A percentile compares a stretch with the other conserved stretches of the same genome.
Evolutionary conservation across 1,139 yeast genomes (phyloP).

Genomic region (Diutina pseudorugosa): DNA sequence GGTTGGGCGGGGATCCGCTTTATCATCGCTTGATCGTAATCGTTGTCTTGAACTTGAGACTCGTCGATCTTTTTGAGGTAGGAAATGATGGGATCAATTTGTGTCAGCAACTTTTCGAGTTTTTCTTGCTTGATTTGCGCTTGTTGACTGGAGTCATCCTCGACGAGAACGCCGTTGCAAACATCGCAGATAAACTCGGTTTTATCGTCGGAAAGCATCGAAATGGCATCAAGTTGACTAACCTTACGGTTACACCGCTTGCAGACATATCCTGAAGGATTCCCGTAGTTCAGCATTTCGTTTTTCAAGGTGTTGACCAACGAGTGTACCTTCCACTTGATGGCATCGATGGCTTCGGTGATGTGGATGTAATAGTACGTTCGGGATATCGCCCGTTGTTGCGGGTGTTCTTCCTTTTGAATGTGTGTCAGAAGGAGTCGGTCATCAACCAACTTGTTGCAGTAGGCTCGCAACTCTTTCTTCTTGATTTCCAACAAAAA

Average conservation of each 20-base stretch:
- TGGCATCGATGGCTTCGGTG: slow-evolving; percentile 89
- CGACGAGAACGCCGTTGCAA: slow-evolving; percentile 66
- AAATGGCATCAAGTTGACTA: slow-evolving; percentile 78
- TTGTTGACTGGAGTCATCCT: slow-evolving; percentile 81
- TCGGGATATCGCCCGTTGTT: slow-evolving; percentile 55
- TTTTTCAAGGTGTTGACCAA: slow-evolving; percentile 69
- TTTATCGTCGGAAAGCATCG: slow-evolving; percentile 66
- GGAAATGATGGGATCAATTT: slow-evolving; percentile 79
- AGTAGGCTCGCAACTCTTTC: slow-evolving; percentile 74
- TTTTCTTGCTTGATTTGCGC: slow-evolving; percentile 74
- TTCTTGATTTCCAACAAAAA: slow-evolving; percentile 72
- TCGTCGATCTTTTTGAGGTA: slow-evolving; percentile 82
- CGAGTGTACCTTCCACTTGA: slow-evolving; percentile 92
- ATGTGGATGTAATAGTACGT: slow-evolving; percentile 81
- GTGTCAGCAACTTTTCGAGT: slow-evolving; percentile 75
- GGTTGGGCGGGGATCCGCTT: slow-evolving; percentile 73
- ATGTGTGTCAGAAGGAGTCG: slow-evolving; percentile 52
- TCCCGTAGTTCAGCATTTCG: slow-evolving; percentile 70
- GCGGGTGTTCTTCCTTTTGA: slow-evolving; percentile 75
- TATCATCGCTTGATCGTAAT: slow-evolving; percentile 69
- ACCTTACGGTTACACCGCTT: slow-evolving; percentile 75
- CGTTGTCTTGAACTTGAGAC: slow-evolving; percentile 72
- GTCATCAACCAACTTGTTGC: slow-evolving; percentile 78
- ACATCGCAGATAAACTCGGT: slow-evolving; percentile 76
- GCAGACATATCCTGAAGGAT: slow-evolving; percentile 90